These are phyloP conservation scores for Microbotryum violaceum DNA, from an alignment of 1,284 basidiomycete species.

Conservation along the genomic window DNA sequence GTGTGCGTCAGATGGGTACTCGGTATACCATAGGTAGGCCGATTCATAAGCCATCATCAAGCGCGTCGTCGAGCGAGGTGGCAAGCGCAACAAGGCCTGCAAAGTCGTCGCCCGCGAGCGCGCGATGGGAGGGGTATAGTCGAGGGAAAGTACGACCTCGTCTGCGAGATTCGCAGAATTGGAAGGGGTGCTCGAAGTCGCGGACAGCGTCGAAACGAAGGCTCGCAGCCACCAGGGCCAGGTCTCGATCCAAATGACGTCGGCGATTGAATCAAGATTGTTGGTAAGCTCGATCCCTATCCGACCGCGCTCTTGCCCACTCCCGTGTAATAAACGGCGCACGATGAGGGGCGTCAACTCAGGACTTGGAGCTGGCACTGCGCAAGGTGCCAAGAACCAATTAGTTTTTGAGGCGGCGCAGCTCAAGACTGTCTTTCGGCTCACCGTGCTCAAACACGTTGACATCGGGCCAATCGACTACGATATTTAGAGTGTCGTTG, in stretches of 20 bases:
- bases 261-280: conserved; percentile 48
- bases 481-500: conserved; percentile 27
- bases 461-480: conserved; percentile 44
- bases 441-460: conserved; percentile 42
- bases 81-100: conserved; percentile 62
- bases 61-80: conserved; percentile 56
- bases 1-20: conserved; percentile 92
- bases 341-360: conserved; percentile 42
- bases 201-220: conserved; percentile 68
- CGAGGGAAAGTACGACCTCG: conserved; percentile 42
- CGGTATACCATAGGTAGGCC: conserved; percentile 83
- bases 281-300: conserved; percentile 67
- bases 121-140: conserved; percentile 60
- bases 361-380: too few species aligned
- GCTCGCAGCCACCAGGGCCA: conserved; percentile 89
- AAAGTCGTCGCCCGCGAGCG: conserved; percentile 64
- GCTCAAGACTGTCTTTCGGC: conserved; percentile 15
- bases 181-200: too few species aligned
- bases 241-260: conserved; percentile 73
- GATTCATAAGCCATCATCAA: conserved; percentile 71
- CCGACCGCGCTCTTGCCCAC: conserved; percentile 66
- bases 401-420: background rate
- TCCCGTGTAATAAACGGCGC: conserved; percentile 59
- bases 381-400: too few species aligned
- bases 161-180: too few species aligned